Percentiles rank a stretch among this genome's conserved stretches.
Evolutionary conservation across 352 stramenopile species (phyloP).

Genomic region (Salisapilia sapeloensis): DNA sequence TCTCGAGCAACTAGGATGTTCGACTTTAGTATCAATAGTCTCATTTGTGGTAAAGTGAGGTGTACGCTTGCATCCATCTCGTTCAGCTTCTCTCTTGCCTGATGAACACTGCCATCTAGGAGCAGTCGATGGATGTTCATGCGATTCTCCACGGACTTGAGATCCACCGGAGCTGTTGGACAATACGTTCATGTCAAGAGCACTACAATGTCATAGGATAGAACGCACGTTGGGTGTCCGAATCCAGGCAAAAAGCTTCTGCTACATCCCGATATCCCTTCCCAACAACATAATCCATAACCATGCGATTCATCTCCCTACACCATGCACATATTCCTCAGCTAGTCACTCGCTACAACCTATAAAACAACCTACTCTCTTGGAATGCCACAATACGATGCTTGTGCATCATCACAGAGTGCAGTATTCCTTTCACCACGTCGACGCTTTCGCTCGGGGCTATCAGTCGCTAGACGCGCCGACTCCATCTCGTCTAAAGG

Average conservation of each 20-base stretch:
- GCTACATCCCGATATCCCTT: constrained; percentile 63
- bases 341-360: too few relatives aligned
- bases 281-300: constrained; percentile 72
- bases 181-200: constrained; percentile 2
- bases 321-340: too few relatives aligned
- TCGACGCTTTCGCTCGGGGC: too few relatives aligned
- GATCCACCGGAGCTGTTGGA: constrained; percentile 47
- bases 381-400: too few relatives aligned
- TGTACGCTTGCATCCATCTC: constrained; percentile 26
- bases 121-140: constrained; percentile 56
- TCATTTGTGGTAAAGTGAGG: background rate
- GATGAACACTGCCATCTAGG: constrained; percentile 37
- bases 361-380: too few relatives aligned
- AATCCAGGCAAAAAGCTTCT: constrained; percentile 57
- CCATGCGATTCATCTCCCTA: constrained; percentile 59
- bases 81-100: constrained; percentile 30
- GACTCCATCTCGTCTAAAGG: too few relatives aligned
- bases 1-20: constrained; percentile 24
- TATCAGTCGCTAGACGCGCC: too few relatives aligned
- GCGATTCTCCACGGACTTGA: constrained; percentile 54
- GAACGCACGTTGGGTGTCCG: constrained; percentile 43
- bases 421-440: too few relatives aligned
- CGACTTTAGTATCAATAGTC: background rate
- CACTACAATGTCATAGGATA: background rate
- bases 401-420: too few relatives aligned